Conservation (phyloP, 2,329 filamentous ascomycete genomes). For the Alternaria burnsii region DNA sequence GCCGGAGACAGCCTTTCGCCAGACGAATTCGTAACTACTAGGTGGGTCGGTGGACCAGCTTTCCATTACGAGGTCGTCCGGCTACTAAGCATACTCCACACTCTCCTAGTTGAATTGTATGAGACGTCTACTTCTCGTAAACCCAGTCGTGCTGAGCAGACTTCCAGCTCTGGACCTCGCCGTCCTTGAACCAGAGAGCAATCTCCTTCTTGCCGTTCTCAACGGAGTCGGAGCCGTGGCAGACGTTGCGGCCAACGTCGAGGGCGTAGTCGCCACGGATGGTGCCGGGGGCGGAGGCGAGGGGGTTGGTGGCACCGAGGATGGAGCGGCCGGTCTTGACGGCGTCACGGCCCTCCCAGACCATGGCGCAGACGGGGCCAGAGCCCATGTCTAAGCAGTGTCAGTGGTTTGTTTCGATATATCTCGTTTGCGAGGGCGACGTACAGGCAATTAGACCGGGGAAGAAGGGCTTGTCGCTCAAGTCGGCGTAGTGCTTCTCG, state of each 20-base stretch:
- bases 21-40: constrained; percentile 6
- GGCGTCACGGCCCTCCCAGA: constrained; percentile 98
- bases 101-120: constrained; percentile 3
- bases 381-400: constrained; percentile 82
- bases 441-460: constrained; percentile 87
- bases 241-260: constrained; percentile 96
- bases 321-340: constrained; percentile 98
- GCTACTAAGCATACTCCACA: constrained; percentile 11
- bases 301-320: constrained; percentile 98
- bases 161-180: constrained; percentile 87
- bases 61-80: neutral
- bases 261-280: constrained; percentile 95
- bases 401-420: constrained; percentile 14
- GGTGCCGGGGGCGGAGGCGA: constrained; percentile 92
- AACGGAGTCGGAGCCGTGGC: constrained; percentile 98
- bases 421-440: constrained; percentile 44
- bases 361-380: constrained; percentile 98
- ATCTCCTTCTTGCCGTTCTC: constrained; percentile 99
- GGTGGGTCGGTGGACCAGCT: neutral
- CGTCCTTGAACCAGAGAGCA: constrained; percentile 94
- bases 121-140: constrained; percentile 78
- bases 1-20: constrained; percentile 4
- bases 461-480: constrained; percentile 97
- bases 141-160: constrained; percentile 87
- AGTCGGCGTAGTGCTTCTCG: constrained; percentile 96